phyloP scores from a whole-genome alignment of 1,139 yeast genomes.

The Yamadazyma sp. region DNA sequence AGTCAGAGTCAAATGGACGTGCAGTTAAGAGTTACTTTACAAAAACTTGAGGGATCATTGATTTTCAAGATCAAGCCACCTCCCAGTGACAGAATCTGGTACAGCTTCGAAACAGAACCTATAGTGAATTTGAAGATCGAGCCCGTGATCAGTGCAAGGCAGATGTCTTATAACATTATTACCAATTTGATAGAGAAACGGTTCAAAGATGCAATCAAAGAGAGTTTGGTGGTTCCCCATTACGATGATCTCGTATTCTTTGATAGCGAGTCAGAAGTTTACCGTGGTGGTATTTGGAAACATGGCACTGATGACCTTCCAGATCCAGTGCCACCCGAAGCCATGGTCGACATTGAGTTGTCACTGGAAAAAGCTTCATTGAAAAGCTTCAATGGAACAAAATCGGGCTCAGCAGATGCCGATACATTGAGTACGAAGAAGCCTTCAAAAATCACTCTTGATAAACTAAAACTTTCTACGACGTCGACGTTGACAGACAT shows the following conservation, averaged over 20 bases:
- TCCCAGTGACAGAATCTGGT: conserved; percentile 90
- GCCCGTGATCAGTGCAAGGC: conserved; percentile 85
- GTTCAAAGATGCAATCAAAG: conserved; percentile 76
- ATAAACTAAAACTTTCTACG: conserved; percentile 17
- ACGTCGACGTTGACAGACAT: conserved; percentile 38
- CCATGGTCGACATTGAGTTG: conserved; percentile 3
- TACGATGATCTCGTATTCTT: conserved; percentile 86
- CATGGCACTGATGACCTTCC: conserved; percentile 18
- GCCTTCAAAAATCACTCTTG: conserved; percentile 5
- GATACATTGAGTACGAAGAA: neutral
- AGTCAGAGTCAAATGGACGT: conserved; percentile 78
- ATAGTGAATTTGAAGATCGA: conserved; percentile 71
- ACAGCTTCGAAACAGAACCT: conserved; percentile 81
- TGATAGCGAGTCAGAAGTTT: conserved; percentile 63
- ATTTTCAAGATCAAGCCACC: conserved; percentile 77
- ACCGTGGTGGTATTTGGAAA: conserved; percentile 94
- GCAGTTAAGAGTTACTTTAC: conserved; percentile 67
- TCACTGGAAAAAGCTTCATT: conserved; percentile 1
- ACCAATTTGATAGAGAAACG: conserved; percentile 79
- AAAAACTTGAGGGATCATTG: conserved; percentile 72
- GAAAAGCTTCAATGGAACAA: neutral
- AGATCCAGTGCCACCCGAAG: neutral
- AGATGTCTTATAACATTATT: conserved; percentile 72
- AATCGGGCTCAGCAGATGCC: conserved; percentile 1
- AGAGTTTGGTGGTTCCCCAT: conserved; percentile 77